Evolutionary conservation across 2,329 filamentous ascomycete species (phyloP).

Genomic region (Paramyrothecium roridum): DNA sequence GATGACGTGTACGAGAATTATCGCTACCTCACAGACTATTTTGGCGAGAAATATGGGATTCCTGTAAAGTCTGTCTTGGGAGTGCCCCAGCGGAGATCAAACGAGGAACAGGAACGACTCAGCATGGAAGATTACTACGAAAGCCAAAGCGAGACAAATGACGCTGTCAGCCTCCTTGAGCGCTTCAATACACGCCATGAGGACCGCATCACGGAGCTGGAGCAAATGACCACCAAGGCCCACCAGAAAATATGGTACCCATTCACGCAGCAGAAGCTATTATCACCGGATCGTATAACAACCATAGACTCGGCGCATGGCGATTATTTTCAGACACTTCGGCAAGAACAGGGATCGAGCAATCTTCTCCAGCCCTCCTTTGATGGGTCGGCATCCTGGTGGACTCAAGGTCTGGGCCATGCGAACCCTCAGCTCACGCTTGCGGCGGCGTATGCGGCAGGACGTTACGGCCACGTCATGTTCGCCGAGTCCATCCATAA

Average conservation of each 20-base stretch:
- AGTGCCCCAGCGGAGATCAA: constrained; percentile 46
- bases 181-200: constrained; percentile 51
- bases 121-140: constrained; percentile 65
- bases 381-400: constrained; percentile 86
- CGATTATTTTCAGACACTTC: constrained; percentile 68
- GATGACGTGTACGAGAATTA: constrained; percentile 66
- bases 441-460: constrained; percentile 76
- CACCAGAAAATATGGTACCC: constrained; percentile 76
- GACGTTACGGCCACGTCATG: constrained; percentile 85
- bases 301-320: constrained; percentile 78
- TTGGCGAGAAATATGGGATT: constrained; percentile 55
- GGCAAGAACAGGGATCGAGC: constrained; percentile 2
- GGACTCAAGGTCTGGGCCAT: constrained; percentile 85
- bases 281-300: constrained; percentile 61
- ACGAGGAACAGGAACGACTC: constrained; percentile 44
- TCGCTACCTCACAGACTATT: constrained; percentile 65
- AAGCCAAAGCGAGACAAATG: constrained; percentile 30
- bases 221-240: constrained; percentile 60
- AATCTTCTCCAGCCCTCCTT: constrained; percentile 54
- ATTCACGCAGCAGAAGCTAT: constrained; percentile 74
- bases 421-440: constrained; percentile 69
- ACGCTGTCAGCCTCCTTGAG: constrained; percentile 42
- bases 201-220: constrained; percentile 54
- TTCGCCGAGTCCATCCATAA: constrained; percentile 79
- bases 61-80: constrained; percentile 39